Conservation (phyloP, 495 filamentous ascomycete genomes). For the Neurospora sp. region DNA sequence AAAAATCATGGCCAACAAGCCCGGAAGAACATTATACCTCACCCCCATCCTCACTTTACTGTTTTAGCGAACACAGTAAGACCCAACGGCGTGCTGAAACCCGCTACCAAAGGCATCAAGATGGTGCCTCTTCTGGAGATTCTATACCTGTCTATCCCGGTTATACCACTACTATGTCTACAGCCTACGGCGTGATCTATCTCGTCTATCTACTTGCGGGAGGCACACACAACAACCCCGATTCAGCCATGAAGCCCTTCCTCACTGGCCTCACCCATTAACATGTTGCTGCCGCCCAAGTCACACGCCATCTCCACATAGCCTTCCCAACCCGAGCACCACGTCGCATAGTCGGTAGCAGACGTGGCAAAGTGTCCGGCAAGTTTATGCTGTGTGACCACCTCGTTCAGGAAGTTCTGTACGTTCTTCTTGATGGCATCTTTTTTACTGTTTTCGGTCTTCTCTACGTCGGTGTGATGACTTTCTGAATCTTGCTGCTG, state of each 20-base stretch:
- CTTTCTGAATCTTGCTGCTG: background rate
- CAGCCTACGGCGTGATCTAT: background rate
- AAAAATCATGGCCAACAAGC: background rate
- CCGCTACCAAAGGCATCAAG: background rate
- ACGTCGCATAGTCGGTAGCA: conserved; percentile 9
- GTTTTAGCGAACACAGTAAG: background rate
- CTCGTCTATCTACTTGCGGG: background rate
- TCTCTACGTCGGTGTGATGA: background rate
- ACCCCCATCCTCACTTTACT: background rate
- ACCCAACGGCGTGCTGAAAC: background rate
- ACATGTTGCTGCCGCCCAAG: background rate
- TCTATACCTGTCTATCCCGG: background rate
- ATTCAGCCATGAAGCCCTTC: background rate
- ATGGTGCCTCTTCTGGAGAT: background rate
- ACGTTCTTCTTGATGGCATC: conserved; percentile 1
- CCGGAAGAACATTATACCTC: background rate
- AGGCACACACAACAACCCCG: background rate
- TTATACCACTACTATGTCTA: background rate
- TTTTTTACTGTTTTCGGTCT: background rate
- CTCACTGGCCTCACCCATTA: background rate
- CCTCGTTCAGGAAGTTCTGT: conserved; percentile 5
- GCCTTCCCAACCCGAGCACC: conserved; percentile 11
- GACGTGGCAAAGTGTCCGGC: conserved; percentile 18
- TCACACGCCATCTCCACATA: conserved; percentile 5
- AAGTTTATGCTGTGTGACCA: conserved; percentile 6